Evolutionary conservation across 352 stramenopile species (phyloP).

Genomic region (Saprolegnia parasitica): DNA sequence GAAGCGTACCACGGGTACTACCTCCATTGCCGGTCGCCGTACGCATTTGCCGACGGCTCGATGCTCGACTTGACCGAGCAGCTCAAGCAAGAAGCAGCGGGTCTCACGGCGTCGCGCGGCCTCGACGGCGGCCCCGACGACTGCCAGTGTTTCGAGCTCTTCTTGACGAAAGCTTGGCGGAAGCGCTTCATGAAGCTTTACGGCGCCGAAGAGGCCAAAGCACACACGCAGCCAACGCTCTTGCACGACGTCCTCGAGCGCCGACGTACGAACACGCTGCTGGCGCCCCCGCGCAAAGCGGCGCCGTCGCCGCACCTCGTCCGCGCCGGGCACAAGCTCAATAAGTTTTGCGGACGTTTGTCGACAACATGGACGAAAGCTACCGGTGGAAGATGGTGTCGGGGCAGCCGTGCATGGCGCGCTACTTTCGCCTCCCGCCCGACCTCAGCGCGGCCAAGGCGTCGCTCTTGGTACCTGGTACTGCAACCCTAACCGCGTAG

Average conservation of each 20-base stretch:
- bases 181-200: constrained; percentile 71
- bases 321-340: constrained; percentile 46
- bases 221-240: not conserved
- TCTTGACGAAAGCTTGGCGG: constrained; percentile 83
- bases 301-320: constrained; percentile 28
- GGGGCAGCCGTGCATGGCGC: constrained; percentile 65
- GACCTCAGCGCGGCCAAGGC: constrained; percentile 66
- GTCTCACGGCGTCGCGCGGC: constrained; percentile 76
- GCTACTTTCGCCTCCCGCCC: constrained; percentile 62
- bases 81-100: constrained; percentile 87
- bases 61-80: constrained; percentile 91
- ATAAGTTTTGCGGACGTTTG: constrained; percentile 78
- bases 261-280: not conserved
- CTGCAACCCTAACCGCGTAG: not conserved
- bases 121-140: constrained; percentile 75
- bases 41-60: constrained; percentile 88
- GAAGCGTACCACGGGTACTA: constrained; percentile 93
- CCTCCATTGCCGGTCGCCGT: constrained; percentile 90
- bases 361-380: constrained; percentile 76
- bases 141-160: constrained; percentile 91
- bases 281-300: constrained; percentile 17
- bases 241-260: constrained; percentile 10
- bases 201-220: constrained; percentile 32
- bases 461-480: constrained; percentile 63
- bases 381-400: constrained; percentile 73